Base-by-base conservation (phyloP, 2,329 filamentous ascomycete species). In the Aspergillus persii region DNA sequence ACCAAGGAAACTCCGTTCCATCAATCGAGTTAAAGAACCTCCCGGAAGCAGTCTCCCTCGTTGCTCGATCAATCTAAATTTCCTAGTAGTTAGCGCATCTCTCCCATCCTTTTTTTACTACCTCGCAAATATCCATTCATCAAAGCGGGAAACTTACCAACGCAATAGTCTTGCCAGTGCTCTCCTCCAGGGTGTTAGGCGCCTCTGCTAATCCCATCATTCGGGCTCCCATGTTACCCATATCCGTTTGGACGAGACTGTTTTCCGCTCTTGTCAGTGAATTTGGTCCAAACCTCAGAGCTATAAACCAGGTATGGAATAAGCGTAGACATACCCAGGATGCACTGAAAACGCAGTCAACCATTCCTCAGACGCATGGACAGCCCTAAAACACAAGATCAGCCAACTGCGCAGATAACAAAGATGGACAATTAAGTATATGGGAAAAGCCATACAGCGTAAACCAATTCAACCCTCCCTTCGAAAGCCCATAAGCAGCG, bases 1-100 rank as follows among this genome's bases (percentile, higher is more conserved):
- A 59, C 57, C 57, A 59, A 3, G 57, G 57, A 39, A 56, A 7
- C 53, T 59, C 57, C 4, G 57, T 48, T 29, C 57, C 57, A 55
- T 55, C 52, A 49, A 59, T 55, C 6, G 51, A 36, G 26, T 59
- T 55, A 41, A 55, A 39, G 30, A 59, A 59, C 30, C 29, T 51
- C 4, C 53, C 57, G 9, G 46, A 50, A 6, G 57, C 36, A 3
- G 9, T 31, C 9, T 59, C 57, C 12, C 53, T 46, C 11, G 57
- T 55, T 2, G 57, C 36, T 12, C 15, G 31, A 18, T 55, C 57
- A 11, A 59, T 52, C 57, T 59, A 23, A 23, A 54, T 36, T 8
- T 36, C 33, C 33, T 3, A 9, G 30, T 9, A 8, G 4, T 36
- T 11, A 36, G 33, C 30, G 6, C 5, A 31, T 31, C 30, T 5